Conservation (phyloP, 345 rosid genomes). For the Hibiscus tridactylites region DNA sequence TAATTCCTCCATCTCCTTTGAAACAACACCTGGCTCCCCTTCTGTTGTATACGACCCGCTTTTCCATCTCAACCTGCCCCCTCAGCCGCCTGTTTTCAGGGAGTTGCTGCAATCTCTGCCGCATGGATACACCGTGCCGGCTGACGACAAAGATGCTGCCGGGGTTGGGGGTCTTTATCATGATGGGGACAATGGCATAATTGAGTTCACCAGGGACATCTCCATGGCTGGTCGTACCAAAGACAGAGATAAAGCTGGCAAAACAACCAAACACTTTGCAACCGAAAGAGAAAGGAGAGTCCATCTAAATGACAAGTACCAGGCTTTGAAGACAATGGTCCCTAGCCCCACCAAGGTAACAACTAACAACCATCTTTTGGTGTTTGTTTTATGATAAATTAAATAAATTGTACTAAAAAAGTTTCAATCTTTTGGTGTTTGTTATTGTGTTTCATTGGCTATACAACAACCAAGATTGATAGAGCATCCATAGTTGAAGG, state of each 20-base stretch:
- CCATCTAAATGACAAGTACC: slow-evolving; percentile 50
- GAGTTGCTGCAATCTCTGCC: slow-evolving; percentile 36
- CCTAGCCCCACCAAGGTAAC: slow-evolving; percentile 72
- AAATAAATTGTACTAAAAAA: background rate
- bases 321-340: slow-evolving; percentile 47
- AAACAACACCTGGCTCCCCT: slow-evolving; percentile 25
- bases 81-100: slow-evolving; percentile 48
- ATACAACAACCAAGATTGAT: slow-evolving; percentile 39
- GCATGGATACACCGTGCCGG: slow-evolving; percentile 27
- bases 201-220: slow-evolving; percentile 42
- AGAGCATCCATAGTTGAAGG: slow-evolving; percentile 81
- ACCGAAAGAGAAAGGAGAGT: slow-evolving; percentile 67
- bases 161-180: slow-evolving; percentile 17
- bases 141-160: slow-evolving; percentile 23
- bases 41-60: slow-evolving; percentile 48
- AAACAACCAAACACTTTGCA: slow-evolving; percentile 45
- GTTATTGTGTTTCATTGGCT: background rate
- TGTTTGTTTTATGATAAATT: background rate
- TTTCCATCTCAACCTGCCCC: slow-evolving; percentile 50
- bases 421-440: background rate
- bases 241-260: slow-evolving; percentile 32
- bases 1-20: slow-evolving; percentile 37
- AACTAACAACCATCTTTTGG: background rate
- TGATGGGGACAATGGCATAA: slow-evolving; percentile 35
- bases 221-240: slow-evolving; percentile 31